Conservation (phyloP, 805 yeast genomes). For the Cyberlindnera americana region DNA sequence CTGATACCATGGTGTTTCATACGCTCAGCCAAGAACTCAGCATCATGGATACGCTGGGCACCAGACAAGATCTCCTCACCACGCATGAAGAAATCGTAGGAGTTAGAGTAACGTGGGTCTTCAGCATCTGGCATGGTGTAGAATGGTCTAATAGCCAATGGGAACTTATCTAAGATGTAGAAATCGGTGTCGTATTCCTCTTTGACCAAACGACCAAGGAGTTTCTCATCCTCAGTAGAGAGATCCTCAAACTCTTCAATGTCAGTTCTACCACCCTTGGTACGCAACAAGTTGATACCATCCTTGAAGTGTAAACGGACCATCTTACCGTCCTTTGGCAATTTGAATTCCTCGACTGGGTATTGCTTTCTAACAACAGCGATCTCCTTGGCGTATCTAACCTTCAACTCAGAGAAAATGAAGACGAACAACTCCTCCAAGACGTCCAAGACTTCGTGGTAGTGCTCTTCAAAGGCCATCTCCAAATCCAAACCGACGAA, state of each 20-base stretch:
- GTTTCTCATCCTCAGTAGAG: constrained; percentile 90
- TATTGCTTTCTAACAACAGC: constrained; percentile 87
- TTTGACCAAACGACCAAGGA: constrained; percentile 85
- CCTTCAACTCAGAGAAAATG: constrained; percentile 80
- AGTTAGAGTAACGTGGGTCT: constrained; percentile 90
- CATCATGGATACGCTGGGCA: constrained; percentile 98
- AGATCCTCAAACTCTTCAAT: constrained; percentile 79
- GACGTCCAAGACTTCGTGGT: constrained; percentile 78
- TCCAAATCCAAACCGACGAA: constrained; percentile 96
- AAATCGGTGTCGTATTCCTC: constrained; percentile 97
- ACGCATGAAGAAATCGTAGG: constrained; percentile 99
- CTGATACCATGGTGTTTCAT: constrained; percentile 81
- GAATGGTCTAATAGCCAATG: constrained; percentile 94
- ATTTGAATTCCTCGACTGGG: constrained; percentile 96
- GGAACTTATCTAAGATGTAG: constrained; percentile 97
- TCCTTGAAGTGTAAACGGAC: constrained; percentile 85
- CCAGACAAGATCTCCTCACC: constrained; percentile 99
- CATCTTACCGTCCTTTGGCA: constrained; percentile 94
- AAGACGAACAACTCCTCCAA: constrained; percentile 75
- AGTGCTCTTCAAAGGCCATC: constrained; percentile 97
- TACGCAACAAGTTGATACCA: constrained; percentile 83
- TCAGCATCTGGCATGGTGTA: constrained; percentile 98
- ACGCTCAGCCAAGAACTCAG: constrained; percentile 75
- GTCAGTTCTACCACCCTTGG: constrained; percentile 79
- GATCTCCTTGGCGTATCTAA: constrained; percentile 77